Evolutionary conservation across 441 rosid genomes (phyloP), one percentile per base, ranked within the genome.

Genomic region (Syzygium syzygioides): DNA sequence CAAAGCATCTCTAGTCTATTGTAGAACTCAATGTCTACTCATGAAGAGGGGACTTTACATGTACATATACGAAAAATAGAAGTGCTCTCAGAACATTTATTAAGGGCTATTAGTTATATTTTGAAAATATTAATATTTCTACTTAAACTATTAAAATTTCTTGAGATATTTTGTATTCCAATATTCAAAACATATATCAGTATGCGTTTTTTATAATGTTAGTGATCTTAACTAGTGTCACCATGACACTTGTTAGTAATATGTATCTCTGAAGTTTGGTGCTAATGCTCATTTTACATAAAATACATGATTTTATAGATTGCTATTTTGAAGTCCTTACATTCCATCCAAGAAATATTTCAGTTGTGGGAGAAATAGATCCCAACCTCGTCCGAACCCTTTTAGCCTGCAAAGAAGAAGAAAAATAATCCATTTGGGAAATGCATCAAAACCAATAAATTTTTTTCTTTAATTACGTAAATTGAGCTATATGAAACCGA

Each of bases 71-170:
- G 7, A 1, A 62, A 57, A 57, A 57, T 57, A 0, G 11, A n/a
- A 62, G 68, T n/a, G 68, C 9, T 3, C 34, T n/a, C 8, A 8
- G 34, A 7, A 28, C 32, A n/a, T n/a, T 62, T 17, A n/a, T n/a
- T 28, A n/a, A 14, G 68, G 68, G 4, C 2, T n/a, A 6, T 3
- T 62, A 6, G 19, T 62, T 62, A 14, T 3, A 62, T n/a, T 62
- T n/a, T 62, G 68, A 62, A n/a, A 0, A n/a, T 6, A 62, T 62
- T 1, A n/a, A n/a, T 4, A 62, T 3, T 28, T 62, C 1, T 14
- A 14, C n/a, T n/a, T n/a, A 0, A 14, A 62, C 0, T 3, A 62
- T 14, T 62, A 0, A 14, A n/a, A n/a, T 62, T 28, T 62, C 34
- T 62, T 62, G 34, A 62, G 0, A 28, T n/a, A 3, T n/a, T 4